phyloP scores from a whole-genome alignment of 441 rosid species.

The Brassica balearica region DNA sequence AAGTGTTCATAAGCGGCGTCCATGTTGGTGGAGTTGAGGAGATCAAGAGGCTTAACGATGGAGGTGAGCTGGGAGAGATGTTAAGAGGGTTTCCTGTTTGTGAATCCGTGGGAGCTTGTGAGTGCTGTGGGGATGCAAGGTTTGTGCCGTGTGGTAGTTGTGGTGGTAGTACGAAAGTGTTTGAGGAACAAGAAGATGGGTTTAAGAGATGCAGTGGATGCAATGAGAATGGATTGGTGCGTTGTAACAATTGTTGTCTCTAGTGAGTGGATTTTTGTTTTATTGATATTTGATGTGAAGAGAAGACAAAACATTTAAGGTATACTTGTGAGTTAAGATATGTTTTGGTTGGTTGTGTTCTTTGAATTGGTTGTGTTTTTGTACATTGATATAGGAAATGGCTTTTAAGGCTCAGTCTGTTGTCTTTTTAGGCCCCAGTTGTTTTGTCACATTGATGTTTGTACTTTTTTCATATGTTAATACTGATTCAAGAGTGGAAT shows the following conservation, averaged over 20 bases:
- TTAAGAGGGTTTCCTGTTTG: constrained; percentile 62
- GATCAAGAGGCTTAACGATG: constrained; percentile 74
- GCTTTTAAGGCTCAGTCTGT: background rate
- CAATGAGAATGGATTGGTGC: constrained; percentile 86
- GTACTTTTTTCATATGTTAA: background rate
- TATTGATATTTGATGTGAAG: constrained; percentile 25
- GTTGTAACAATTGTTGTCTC: constrained; percentile 74
- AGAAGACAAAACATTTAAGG: constrained; percentile 3
- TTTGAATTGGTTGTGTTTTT: constrained; percentile 27
- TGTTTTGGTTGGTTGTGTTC: constrained; percentile 29
- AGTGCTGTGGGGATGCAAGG: constrained; percentile 83
- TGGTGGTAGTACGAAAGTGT: constrained; percentile 82
- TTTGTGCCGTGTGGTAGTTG: constrained; percentile 73
- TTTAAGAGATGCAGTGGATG: constrained; percentile 70
- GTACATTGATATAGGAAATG: constrained; percentile 20
- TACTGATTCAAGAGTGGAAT: background rate
- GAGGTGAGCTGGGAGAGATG: constrained; percentile 67
- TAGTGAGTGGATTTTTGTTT: constrained; percentile 33
- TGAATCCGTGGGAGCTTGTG: constrained; percentile 56
- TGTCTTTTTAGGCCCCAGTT: background rate
- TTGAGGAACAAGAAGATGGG: constrained; percentile 57
- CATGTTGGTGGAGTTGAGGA: constrained; percentile 82
- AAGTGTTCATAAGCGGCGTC: constrained; percentile 66
- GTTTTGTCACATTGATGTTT: background rate
- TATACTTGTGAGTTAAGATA: constrained; percentile 24